These are phyloP conservation scores for Phlebiopsis gigantea DNA, from an alignment of 768 basidiomycete species.

Conservation along the genomic window DNA sequence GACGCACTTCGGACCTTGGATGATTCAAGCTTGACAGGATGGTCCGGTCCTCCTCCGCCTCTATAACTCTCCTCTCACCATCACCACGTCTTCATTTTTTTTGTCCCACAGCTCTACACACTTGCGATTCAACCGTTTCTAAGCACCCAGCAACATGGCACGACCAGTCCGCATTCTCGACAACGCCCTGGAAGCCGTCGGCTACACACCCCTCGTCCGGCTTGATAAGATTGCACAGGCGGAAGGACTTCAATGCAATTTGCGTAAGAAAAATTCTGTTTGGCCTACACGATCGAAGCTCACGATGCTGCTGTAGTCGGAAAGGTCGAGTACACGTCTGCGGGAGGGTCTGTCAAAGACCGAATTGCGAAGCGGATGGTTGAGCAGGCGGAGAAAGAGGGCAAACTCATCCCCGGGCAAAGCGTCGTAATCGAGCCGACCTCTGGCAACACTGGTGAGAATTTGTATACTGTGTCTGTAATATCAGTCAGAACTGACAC, in stretches of 20 bases:
- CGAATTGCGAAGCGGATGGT: conserved; percentile 97
- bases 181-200: conserved; percentile 79
- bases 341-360: conserved; percentile 94
- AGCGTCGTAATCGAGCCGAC: conserved; percentile 95
- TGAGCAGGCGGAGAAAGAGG: conserved; percentile 86
- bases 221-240: conserved; percentile 72
- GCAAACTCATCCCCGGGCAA: conserved; percentile 78
- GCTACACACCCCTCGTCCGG: conserved; percentile 86
- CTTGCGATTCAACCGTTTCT: neutral
- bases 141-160: conserved; percentile 22
- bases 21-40: neutral
- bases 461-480: neutral
- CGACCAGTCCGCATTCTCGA: conserved; percentile 50
- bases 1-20: conserved; percentile 3
- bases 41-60: neutral
- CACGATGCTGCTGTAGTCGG: conserved; percentile 47
- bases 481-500: neutral
- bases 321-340: conserved; percentile 86
- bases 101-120: too few relatives aligned
- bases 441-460: conserved; percentile 88
- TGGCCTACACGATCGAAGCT: too few relatives aligned
- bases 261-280: conserved; percentile 50
- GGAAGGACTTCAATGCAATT: conserved; percentile 81
- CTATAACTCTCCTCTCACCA: neutral
- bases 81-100: neutral